These are phyloP conservation scores for Gaertneriomyces semiglobifer DNA, from an alignment of 192 early-diverging fungal species.

Conservation along the genomic window DNA sequence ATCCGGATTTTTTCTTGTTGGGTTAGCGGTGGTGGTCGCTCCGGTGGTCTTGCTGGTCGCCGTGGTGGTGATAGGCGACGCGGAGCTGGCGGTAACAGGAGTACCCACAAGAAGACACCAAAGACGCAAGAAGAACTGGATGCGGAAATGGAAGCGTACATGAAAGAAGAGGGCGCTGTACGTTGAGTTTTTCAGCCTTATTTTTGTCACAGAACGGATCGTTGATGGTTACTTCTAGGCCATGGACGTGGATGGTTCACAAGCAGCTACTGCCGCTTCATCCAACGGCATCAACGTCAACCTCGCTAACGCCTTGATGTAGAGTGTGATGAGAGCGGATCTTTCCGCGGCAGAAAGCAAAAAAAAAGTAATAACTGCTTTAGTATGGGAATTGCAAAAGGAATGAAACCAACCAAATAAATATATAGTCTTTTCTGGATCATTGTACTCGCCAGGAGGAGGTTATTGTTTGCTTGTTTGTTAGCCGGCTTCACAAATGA, in stretches of 20 bases:
- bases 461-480: no score
- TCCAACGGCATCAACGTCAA: constrained; percentile 23
- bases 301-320: constrained; percentile 24
- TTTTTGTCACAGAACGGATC: no score
- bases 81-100: constrained; percentile 3
- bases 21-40: constrained; percentile 4
- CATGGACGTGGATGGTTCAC: constrained; percentile 16
- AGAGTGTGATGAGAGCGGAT: no score
- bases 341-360: no score
- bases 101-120: constrained; percentile 17
- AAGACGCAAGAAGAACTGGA: constrained; percentile 37
- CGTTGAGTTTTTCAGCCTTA: background rate
- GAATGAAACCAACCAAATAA: no score
- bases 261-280: background rate
- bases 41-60: background rate
- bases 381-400: no score
- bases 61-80: constrained; percentile 8
- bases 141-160: constrained; percentile 52
- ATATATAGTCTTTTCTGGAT: no score
- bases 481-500: no score
- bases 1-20: background rate
- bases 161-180: constrained; percentile 32
- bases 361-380: no score
- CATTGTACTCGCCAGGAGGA: no score
- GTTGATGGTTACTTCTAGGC: background rate